Evolutionary conservation across 2,329 filamentous ascomycete species (phyloP).

Genomic region (Fusarium lyarnte): DNA sequence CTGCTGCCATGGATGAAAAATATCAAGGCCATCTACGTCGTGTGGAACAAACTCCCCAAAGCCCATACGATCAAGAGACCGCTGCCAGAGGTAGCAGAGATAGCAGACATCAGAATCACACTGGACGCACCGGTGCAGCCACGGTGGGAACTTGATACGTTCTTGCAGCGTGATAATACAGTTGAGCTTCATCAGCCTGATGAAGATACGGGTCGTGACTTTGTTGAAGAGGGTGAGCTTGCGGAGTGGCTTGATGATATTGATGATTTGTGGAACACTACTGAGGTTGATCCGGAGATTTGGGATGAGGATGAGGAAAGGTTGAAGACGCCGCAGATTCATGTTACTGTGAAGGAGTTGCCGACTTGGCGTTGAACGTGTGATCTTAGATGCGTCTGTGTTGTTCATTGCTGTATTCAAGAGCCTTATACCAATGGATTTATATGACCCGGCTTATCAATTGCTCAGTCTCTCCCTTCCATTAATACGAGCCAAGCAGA

Average conservation of each 20-base stretch:
- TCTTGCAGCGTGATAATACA: not conserved
- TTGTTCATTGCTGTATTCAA: not conserved
- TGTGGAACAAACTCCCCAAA: constrained; percentile 39
- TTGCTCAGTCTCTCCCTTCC: not conserved
- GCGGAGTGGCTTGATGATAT: constrained; percentile 25
- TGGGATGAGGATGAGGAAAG: constrained; percentile 3
- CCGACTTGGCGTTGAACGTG: not conserved
- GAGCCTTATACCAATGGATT: not conserved
- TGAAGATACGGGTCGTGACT: not conserved
- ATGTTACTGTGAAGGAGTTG: constrained; percentile 7
- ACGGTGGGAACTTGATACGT: constrained; percentile 9
- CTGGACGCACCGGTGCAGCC: constrained; percentile 5
- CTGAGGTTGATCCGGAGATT: constrained; percentile 10
- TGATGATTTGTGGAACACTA: constrained; percentile 9
- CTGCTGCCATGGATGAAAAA: constrained; percentile 26
- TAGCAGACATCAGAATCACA: not conserved
- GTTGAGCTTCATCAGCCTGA: constrained; percentile 12
- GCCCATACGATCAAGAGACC: not conserved
- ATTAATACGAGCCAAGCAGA: no score
- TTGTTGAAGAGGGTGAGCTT: constrained; percentile 8
- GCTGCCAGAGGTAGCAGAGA: not conserved
- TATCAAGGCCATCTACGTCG: constrained; percentile 29
- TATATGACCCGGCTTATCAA: not conserved
- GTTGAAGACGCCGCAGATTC: not conserved
- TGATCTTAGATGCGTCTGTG: not conserved